phyloP scores from a whole-genome alignment of 495 filamentous ascomycete species.

The Neurospora sp. region DNA sequence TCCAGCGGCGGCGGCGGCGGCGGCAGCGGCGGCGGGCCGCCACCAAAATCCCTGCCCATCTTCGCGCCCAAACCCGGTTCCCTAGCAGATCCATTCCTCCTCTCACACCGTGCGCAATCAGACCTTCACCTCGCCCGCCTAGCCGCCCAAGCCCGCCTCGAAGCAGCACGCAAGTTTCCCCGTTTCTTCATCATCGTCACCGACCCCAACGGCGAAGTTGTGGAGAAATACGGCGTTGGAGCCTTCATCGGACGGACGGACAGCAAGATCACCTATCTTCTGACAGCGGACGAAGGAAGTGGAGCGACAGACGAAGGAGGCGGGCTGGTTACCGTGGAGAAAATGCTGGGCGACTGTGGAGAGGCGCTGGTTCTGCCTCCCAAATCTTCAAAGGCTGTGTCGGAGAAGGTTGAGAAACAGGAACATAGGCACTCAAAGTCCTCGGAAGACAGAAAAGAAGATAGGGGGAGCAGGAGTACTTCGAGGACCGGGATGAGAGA shows the following conservation, averaged over 20 bases:
- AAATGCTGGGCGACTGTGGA: conserved; percentile 37
- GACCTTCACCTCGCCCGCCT: conserved; percentile 41
- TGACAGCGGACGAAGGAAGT: conserved; percentile 40
- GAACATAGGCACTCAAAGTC: neutral
- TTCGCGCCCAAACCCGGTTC: conserved; percentile 28
- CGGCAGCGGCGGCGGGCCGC: neutral
- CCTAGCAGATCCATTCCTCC: conserved; percentile 8
- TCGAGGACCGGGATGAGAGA: conserved; percentile 17
- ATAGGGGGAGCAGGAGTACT: conserved; percentile 8
- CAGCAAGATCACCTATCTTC: conserved; percentile 46
- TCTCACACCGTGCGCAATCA: conserved; percentile 26
- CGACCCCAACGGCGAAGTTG: conserved; percentile 36
- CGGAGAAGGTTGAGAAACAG: neutral
- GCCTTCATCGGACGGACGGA: conserved; percentile 49
- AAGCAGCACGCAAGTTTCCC: conserved; percentile 41
- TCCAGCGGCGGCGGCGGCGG: conserved; percentile 1
- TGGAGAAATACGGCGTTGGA: conserved; percentile 40
- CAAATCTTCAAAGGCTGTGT: neutral
- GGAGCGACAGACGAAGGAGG: conserved; percentile 45
- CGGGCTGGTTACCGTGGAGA: conserved; percentile 43
- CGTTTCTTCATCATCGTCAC: conserved; percentile 43
- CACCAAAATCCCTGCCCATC: conserved; percentile 32
- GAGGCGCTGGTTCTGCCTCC: conserved; percentile 22
- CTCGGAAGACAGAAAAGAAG: conserved; percentile 4
- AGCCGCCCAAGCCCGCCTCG: conserved; percentile 47